Conservation (phyloP, 192 early-diverging fungal genomes). For the Gamsiella multidivaricata region DNA sequence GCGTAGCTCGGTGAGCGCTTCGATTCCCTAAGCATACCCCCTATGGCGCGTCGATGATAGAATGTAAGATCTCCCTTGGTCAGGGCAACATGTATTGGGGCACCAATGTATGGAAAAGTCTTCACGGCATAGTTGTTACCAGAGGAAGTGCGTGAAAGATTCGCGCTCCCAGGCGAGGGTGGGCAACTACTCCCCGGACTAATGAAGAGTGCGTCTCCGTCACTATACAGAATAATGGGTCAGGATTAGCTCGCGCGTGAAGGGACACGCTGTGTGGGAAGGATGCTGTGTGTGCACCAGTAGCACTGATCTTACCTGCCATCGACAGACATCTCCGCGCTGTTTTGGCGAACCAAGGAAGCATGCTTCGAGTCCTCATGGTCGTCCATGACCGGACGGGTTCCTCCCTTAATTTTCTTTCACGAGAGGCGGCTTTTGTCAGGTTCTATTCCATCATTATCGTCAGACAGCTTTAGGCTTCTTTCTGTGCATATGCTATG, state of each 20-base stretch:
- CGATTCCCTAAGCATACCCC: neutral
- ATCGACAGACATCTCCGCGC: constrained; percentile 5
- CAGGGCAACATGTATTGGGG: constrained; percentile 1
- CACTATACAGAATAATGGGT: neutral
- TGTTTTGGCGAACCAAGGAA: neutral
- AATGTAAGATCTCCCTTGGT: neutral
- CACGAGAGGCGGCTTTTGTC: neutral
- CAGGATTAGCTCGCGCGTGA: constrained; percentile 8
- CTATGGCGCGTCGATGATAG: neutral
- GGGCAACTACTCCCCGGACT: constrained; percentile 2
- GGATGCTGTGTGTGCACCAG: neutral
- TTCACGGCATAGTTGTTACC: neutral
- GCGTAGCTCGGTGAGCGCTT: neutral
- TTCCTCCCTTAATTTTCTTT: neutral
- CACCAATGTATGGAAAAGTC: neutral
- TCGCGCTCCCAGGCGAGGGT: neutral
- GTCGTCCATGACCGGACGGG: neutral
- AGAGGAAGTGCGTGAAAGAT: neutral
- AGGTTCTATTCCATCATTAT: constrained; percentile 1
- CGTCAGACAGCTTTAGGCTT: neutral
- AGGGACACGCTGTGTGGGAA: neutral
- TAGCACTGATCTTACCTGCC: neutral
- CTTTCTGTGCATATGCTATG: neutral
- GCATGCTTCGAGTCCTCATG: constrained; percentile 7
- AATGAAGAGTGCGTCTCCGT: constrained; percentile 2